Evolutionary conservation across 2,329 filamentous ascomycete species (phyloP), one percentile per base, ranked within the genome.

Genomic region (Ophiostoma perfectum): DNA sequence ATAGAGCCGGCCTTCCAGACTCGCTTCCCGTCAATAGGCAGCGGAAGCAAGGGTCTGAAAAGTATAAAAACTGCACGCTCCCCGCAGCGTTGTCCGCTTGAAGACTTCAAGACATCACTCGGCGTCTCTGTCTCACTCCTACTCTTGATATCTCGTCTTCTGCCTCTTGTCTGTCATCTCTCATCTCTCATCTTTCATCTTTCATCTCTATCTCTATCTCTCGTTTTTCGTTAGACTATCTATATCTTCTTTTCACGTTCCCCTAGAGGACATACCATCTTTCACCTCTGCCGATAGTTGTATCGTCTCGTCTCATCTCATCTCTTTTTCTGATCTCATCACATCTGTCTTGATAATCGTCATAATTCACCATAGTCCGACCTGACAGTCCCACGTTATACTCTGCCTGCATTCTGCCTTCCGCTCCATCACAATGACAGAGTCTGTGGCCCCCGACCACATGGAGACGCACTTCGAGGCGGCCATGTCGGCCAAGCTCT

Each of bases 381-480:
- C 27, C 12, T 47, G 8, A 44, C 45, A 47, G 12, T 47, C 12
- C 14, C 45, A 2, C 45, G 27, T 27, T 14, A 14, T 5, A 47
- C 45, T 47, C 11, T 45, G 9, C 11, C 44, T 12, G 4, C 44
- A 45, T 14, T 9, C 14, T 7, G n/a, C 49, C n/a, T 18, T n/a
- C 47, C 4, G 4, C 16, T 5, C 18, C 47, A 18, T 3, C 5
- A 63, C 42, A n/a, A 62, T 68, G 67, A 45, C 52, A 12, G 64
- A 49, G 39, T 5, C 9, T 16, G 16, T 42, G 12, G 44, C 7
- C 7, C 44, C 45, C 64, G 38, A 18, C 47, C 45, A 14, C 65
- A 67, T 67, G 66, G 68, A 69, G 0, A 36, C 9, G 52, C 66
- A 62, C 55, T 63, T 67, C 4, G 55, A 47, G 66, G 66, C 66